Evolutionary conservation across 139 green algal species (phyloP).

Genomic region (Chloropicon primus): DNA sequence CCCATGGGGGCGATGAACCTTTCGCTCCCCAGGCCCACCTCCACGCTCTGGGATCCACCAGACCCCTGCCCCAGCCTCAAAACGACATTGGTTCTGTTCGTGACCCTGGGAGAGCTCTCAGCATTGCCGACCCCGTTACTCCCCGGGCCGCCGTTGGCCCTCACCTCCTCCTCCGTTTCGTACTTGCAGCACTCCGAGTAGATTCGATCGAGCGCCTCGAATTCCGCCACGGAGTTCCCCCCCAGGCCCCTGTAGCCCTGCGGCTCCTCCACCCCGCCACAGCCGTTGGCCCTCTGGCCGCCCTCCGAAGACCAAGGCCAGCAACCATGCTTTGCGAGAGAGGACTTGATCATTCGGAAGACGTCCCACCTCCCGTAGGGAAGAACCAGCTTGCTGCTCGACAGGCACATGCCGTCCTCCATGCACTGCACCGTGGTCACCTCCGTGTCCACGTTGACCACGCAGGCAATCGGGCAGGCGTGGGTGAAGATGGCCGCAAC

Average conservation of each 20-base stretch:
- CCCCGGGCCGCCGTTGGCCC: too few species aligned
- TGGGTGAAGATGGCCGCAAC: neutral
- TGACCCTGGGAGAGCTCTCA: too few species aligned
- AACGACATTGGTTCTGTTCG: too few species aligned
- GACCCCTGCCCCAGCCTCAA: too few species aligned
- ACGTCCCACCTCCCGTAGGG: neutral
- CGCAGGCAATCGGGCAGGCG: neutral
- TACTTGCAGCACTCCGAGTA: neutral
- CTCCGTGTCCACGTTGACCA: neutral
- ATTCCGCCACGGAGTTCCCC: neutral
- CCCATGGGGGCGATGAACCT: neutral
- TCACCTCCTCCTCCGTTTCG: neutral
- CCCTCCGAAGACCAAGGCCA: neutral
- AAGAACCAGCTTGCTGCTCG: neutral
- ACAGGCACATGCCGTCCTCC: neutral
- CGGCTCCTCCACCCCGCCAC: neutral
- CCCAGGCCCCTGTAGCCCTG: too few species aligned
- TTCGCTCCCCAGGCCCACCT: neutral
- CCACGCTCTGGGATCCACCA: neutral
- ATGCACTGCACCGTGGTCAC: neutral
- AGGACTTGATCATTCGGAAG: neutral
- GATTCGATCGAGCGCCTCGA: neutral
- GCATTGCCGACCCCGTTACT: too few species aligned
- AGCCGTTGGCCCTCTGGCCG: too few species aligned
- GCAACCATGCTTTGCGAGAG: neutral